These are phyloP conservation scores for Corylus heterophylla DNA, from an alignment of 306 rosid species.

Conservation along the genomic window DNA sequence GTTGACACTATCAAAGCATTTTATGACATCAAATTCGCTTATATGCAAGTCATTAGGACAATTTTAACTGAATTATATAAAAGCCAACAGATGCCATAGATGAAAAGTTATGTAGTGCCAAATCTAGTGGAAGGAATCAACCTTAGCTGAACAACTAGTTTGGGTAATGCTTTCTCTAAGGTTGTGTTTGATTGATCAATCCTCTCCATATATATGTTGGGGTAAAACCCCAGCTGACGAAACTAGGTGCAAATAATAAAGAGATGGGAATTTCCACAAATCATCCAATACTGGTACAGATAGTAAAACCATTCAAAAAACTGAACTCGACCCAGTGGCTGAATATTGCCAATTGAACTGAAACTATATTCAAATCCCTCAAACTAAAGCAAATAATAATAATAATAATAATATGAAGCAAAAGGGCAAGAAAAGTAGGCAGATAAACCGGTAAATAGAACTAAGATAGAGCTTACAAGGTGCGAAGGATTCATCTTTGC, in stretches of 20 bases:
- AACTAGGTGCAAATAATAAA: background rate
- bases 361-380: background rate
- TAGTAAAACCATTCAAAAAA: background rate
- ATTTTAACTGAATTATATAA: background rate
- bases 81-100: background rate
- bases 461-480: slow-evolving; percentile 50
- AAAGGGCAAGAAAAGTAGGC: background rate
- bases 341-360: background rate
- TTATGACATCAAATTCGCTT: background rate
- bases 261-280: background rate
- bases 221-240: background rate
- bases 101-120: background rate
- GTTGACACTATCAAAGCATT: too few species aligned
- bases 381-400: background rate
- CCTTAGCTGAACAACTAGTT: background rate
- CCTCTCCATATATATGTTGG: background rate
- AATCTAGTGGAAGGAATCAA: background rate
- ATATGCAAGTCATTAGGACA: background rate
- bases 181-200: background rate
- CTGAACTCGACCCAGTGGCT: background rate
- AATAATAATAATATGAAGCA: background rate
- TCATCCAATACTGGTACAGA: background rate
- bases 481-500: slow-evolving; percentile 76
- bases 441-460: background rate
- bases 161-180: background rate